A percentile compares a stretch with the other conserved stretches of the same genome.
Evolutionary conservation across 2,329 filamentous ascomycete genomes (phyloP).

Genomic region (Xylaria sp.): DNA sequence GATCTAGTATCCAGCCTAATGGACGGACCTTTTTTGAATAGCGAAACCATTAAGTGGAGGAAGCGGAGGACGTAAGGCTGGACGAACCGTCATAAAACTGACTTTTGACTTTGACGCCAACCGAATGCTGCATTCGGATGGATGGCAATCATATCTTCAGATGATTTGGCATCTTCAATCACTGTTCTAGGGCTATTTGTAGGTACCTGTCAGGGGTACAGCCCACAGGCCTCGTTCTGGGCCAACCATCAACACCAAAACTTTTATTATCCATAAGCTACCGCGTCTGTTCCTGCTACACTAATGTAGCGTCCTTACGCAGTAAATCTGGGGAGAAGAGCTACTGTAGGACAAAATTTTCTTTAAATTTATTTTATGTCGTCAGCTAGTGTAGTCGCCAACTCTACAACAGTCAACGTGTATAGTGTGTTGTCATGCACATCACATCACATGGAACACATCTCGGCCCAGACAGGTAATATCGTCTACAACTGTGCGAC

Average conservation of each 20-base stretch:
- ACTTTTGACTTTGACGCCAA: conserved; percentile 11
- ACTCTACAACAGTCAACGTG: background rate
- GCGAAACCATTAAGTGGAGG: background rate
- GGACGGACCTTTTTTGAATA: background rate
- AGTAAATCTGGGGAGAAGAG: too few species aligned
- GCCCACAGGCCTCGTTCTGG: conserved; percentile 5
- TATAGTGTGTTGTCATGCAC: background rate
- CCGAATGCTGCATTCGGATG: conserved; percentile 9
- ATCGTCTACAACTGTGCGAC: background rate
- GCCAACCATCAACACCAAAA: conserved; percentile 6
- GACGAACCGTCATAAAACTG: too few species aligned
- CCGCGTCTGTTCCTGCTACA: too few species aligned
- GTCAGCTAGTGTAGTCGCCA: background rate
- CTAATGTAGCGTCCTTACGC: too few species aligned
- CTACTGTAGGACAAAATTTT: too few species aligned
- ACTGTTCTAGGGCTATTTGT: background rate
- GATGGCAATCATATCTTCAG: conserved; percentile 16
- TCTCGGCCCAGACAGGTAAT: background rate
- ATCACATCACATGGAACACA: conserved; percentile 1
- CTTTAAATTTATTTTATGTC: background rate
- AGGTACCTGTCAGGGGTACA: background rate
- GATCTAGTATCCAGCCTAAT: too few species aligned
- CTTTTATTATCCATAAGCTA: background rate
- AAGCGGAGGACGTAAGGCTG: too few species aligned
- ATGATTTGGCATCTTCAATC: conserved; percentile 5